These are phyloP conservation scores for Gracilariopsis chorda DNA, from an alignment of 23 red algal genomes.

Conservation along the genomic window DNA sequence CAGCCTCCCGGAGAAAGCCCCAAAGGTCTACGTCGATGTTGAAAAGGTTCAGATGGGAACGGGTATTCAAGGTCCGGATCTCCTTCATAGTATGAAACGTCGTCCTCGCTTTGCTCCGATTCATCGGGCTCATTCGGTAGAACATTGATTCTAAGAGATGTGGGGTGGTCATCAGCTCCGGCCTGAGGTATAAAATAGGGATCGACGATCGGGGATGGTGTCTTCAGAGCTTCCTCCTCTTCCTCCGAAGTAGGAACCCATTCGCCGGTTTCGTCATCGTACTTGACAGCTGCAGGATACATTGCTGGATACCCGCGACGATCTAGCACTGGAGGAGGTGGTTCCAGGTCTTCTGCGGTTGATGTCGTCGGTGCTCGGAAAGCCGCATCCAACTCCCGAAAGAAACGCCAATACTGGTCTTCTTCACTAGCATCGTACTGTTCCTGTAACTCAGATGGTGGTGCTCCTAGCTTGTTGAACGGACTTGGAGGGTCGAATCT, in stretches of 20 bases:
- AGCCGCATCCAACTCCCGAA: neutral
- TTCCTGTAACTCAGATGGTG: constrained; percentile 1
- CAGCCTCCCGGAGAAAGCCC: constrained; percentile 46
- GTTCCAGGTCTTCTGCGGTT: neutral
- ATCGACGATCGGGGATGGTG: constrained; percentile 25
- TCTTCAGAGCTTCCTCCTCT: constrained; percentile 9
- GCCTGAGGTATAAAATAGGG: constrained; percentile 47
- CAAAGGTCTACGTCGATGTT: constrained; percentile 44
- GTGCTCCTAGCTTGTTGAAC: neutral
- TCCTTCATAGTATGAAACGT: neutral
- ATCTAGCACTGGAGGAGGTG: neutral
- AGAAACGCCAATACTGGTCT: constrained; percentile 13
- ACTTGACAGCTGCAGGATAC: constrained; percentile 38
- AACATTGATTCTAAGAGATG: constrained; percentile 12
- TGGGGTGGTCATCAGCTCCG: neutral
- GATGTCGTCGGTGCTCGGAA: neutral
- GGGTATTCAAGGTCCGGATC: neutral
- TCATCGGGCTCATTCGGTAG: neutral
- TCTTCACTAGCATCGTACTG: constrained; percentile 12
- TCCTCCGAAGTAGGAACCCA: constrained; percentile 60
- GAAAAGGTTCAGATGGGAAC: neutral
- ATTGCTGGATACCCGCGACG: constrained; percentile 34
- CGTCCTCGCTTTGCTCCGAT: neutral
- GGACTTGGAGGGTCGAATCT: constrained; percentile 10
- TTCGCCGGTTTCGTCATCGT: constrained; percentile 22